Conservation (phyloP, 1,284 basidiomycete genomes). For the Trichosporon sp. region DNA sequence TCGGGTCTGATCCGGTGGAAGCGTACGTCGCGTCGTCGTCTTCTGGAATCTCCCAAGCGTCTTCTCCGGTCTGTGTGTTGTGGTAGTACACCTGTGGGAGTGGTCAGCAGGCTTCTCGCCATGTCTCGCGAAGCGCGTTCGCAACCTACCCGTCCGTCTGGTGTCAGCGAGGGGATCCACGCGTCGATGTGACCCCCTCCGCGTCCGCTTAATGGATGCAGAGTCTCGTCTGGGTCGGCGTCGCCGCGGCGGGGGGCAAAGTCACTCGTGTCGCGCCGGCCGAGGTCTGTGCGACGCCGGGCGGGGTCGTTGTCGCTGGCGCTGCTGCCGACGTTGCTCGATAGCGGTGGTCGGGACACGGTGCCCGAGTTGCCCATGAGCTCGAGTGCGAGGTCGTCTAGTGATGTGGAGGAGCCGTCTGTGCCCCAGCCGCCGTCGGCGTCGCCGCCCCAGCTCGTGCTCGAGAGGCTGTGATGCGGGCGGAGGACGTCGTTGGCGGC, state of each 20-base stretch:
- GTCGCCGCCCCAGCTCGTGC: slow-evolving; percentile 7
- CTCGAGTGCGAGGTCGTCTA: slow-evolving; percentile 39
- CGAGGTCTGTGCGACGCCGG: slow-evolving; percentile 11
- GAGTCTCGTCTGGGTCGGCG: slow-evolving; percentile 17
- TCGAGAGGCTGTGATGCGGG: slow-evolving; percentile 25
- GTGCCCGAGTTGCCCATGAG: slow-evolving; percentile 27
- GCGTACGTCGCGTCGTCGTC: slow-evolving; percentile 53
- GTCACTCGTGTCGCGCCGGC: background rate
- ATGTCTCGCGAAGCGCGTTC: background rate
- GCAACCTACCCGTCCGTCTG: slow-evolving; percentile 49
- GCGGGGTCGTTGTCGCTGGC: slow-evolving; percentile 1
- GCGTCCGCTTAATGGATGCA: slow-evolving; percentile 11
- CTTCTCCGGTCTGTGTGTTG: slow-evolving; percentile 84
- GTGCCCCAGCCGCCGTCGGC: slow-evolving; percentile 27
- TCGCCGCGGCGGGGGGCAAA: slow-evolving; percentile 3
- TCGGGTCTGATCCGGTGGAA: slow-evolving; percentile 1
- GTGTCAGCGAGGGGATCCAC: slow-evolving; percentile 50
- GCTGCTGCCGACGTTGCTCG: background rate
- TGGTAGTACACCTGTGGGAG: slow-evolving; percentile 77
- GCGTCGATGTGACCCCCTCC: slow-evolving; percentile 27
- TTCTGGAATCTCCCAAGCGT: slow-evolving; percentile 74
- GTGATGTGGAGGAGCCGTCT: slow-evolving; percentile 12
- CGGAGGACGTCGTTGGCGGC: slow-evolving; percentile 25
- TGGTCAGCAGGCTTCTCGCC: background rate
- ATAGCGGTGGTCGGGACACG: background rate